Conservation (phyloP, 1,284 basidiomycete genomes). For the Amylostereum areolatum region DNA sequence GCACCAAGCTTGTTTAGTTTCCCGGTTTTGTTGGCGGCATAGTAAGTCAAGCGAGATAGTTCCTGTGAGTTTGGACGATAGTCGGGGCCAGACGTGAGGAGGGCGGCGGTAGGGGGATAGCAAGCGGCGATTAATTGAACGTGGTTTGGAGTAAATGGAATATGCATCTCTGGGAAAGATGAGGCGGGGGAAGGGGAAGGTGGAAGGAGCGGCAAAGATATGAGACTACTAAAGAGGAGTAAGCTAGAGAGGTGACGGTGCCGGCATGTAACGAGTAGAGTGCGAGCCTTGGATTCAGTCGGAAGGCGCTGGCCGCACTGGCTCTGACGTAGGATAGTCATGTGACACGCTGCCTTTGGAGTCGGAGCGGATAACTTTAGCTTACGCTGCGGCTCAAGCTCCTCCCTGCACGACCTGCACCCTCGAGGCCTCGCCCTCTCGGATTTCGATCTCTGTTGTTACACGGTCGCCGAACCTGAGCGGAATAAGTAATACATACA, state of each 20-base stretch:
- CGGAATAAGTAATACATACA: too few species aligned
- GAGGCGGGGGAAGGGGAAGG: background rate
- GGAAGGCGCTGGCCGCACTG: too few species aligned
- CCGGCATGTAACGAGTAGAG: too few species aligned
- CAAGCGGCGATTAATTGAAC: conserved; percentile 84
- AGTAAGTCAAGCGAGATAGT: conserved; percentile 87
- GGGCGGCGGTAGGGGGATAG: conserved; percentile 81
- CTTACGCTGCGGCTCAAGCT: too few species aligned
- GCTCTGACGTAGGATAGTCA: too few species aligned
- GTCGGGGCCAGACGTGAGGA: conserved; percentile 72
- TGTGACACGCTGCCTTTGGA: too few species aligned
- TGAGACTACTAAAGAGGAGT: conserved; percentile 2
- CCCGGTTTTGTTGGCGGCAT: conserved; percentile 84
- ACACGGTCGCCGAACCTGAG: too few species aligned
- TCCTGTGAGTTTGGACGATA: conserved; percentile 88
- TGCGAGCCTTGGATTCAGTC: too few species aligned
- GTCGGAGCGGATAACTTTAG: too few species aligned
- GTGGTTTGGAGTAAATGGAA: conserved; percentile 78
- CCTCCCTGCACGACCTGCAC: too few species aligned
- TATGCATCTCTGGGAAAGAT: conserved; percentile 28
- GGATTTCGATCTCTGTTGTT: too few species aligned
- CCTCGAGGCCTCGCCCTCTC: too few species aligned
- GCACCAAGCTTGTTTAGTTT: conserved; percentile 84
- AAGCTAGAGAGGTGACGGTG: background rate
- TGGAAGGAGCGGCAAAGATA: conserved; percentile 5